Evolutionary conservation across 495 filamentous ascomycete genomes (phyloP), one percentile per base, ranked within the genome.

Genomic region (Aspergillus diversus): DNA sequence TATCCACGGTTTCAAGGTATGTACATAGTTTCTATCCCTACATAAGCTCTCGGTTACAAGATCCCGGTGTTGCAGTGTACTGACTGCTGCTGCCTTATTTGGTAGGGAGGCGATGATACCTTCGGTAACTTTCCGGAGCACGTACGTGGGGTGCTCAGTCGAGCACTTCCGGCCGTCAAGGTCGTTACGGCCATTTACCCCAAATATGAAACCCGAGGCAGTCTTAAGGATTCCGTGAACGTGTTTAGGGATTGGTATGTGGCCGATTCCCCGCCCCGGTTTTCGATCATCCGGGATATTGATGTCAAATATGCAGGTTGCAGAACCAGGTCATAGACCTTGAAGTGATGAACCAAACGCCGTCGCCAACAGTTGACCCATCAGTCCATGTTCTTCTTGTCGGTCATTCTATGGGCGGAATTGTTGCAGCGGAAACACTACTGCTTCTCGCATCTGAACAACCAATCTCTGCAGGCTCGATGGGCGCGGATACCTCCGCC

Each of bases 1-100:
- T 77, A 93, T 98, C 55, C 95, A 99, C 75, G 95, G 95, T 56
- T 99, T 99, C 85, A 97, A 98, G 87, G 92, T 94, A 75, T 54
- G 76, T 64, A 46, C 6, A 33, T 37, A 2, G 21, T 27, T 27
- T 27, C 21, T 27, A 27, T 27, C 21, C 21, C 21, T 27, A 27
- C 21, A 27, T 27, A 27, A 27, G 21, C 21, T 27, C 21, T 27
- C 21, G 21, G 21, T 27, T 27, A 27, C 21, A 27, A 27, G 21
- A 27, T 27, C 21, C 21, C 21, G 21, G 21, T 43, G 39, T 11
- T 43, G n/a, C n/a, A 43, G 5, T 43, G n/a, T 39, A 43, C 39
- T 43, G n/a, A 43, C 5, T 13, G 39, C 3, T 43, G 39, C 4
- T 7, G n/a, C 11, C 4, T 43, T 0, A 43, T 11, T 15, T 43